phyloP scores from a whole-genome alignment of 2,329 filamentous ascomycete species.

The Epichloe scottii region DNA sequence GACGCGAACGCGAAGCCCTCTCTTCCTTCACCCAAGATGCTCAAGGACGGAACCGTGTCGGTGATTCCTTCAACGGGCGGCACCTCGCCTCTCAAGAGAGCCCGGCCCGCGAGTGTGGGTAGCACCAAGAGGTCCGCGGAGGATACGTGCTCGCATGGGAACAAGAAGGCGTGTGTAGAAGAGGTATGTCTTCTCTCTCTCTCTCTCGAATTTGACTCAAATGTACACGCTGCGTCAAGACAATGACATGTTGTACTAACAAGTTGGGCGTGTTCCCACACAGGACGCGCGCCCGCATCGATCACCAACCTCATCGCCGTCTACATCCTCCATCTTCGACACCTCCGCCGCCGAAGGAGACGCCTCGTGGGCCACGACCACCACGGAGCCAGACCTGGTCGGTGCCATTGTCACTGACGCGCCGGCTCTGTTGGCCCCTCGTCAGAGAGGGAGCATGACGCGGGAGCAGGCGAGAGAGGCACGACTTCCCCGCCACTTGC shows the following conservation, averaged over 20 bases:
- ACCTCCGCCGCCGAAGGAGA: slow-evolving; percentile 33
- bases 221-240: background rate
- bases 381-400: slow-evolving; percentile 35
- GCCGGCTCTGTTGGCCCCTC: slow-evolving; percentile 2
- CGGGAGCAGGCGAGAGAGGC: slow-evolving; percentile 42
- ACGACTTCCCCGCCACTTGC: slow-evolving; percentile 1
- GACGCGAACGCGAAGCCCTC: slow-evolving; percentile 30
- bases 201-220: background rate
- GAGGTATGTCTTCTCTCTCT: slow-evolving; percentile 13
- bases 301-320: slow-evolving; percentile 24
- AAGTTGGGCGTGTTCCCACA: background rate
- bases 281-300: slow-evolving; percentile 5
- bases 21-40: slow-evolving; percentile 12
- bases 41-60: slow-evolving; percentile 5
- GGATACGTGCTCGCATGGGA: slow-evolving; percentile 10
- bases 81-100: slow-evolving; percentile 7
- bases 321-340: slow-evolving; percentile 38
- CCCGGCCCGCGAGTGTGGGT: slow-evolving; percentile 1
- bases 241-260: slow-evolving; percentile 5
- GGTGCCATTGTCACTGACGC: slow-evolving; percentile 1
- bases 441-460: slow-evolving; percentile 22
- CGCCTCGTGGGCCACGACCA: slow-evolving; percentile 33
- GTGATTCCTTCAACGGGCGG: slow-evolving; percentile 1
- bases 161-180: slow-evolving; percentile 23
- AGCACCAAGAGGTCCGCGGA: slow-evolving; percentile 16